These are phyloP conservation scores for Anthracocystis setariae DNA, from an alignment of 1,284 basidiomycete genomes.

Conservation along the genomic window DNA sequence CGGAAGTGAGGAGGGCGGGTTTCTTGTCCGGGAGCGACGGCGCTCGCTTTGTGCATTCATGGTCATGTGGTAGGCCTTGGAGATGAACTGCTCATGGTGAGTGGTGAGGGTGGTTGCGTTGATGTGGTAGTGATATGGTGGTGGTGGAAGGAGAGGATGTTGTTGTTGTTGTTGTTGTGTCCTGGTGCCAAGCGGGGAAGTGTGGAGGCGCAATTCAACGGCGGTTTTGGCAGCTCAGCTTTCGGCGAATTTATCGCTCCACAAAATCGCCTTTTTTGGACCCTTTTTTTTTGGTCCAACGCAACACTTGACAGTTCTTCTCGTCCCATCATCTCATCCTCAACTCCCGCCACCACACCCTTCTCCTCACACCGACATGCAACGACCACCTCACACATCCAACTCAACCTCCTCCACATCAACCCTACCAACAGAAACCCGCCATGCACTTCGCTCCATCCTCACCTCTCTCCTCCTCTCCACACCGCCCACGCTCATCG, in stretches of 20 bases:
- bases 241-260: conserved; percentile 14
- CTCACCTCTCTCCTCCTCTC: conserved; percentile 23
- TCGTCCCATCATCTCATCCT: not conserved
- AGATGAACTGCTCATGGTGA: not conserved
- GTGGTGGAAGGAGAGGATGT: too few species aligned
- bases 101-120: not conserved
- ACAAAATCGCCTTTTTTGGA: conserved; percentile 7
- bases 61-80: not conserved
- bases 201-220: not conserved
- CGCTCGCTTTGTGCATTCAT: not conserved
- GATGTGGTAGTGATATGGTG: not conserved
- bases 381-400: not conserved
- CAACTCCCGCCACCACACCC: not conserved
- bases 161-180: conserved; percentile 2
- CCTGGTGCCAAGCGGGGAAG: conserved; percentile 5
- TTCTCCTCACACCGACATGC: not conserved
- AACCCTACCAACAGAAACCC: too few species aligned
- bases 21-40: conserved; percentile 1
- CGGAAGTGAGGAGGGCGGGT: conserved; percentile 28
- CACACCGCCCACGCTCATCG: conserved; percentile 11
- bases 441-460: conserved; percentile 9
- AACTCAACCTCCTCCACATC: too few species aligned
- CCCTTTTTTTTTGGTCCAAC: not conserved
- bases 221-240: not conserved
- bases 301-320: not conserved